Base-by-base conservation (phyloP, 495 filamentous ascomycete genomes). In the Penicillium canariense region DNA sequence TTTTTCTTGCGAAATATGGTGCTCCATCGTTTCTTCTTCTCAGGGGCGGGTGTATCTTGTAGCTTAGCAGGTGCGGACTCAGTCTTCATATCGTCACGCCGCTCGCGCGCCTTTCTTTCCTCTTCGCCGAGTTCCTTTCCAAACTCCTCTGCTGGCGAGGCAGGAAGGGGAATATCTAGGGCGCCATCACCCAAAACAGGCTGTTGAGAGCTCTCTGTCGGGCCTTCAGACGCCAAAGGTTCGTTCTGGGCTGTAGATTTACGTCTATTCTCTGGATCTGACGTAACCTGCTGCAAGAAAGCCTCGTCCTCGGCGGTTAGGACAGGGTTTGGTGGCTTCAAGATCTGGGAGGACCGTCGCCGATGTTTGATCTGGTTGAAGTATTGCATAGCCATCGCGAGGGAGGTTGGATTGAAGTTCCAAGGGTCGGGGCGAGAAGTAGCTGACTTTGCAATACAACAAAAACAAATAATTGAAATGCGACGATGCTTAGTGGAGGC, bases 281-380 rank as follows among this genome's bases (percentile, higher is more conserved):
- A 58, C 26, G 76, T 77, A 26, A 84, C 70, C 31, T 71, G 73
- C 11, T 70, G 72, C 17, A 86, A 61, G 56, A 82, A 85, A 20
- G 71, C 69, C 60, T 85, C 83, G 46, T 85, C 83, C 51, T 79
- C 77, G 18, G 75, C 62, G 8, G 70, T 79, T 9, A 86, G 60
- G 10, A 84, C 75, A 9, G 78, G 81, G 28, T 75, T 68, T 10
- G 74, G 71, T 14, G 68, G 50, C n/a, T 59, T 67, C 48, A 40
- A 26, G 59, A 67, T 57, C 50, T 63, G 57, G 17, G 68, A 63
- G 32, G 63, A 54, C 32, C 65, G 57, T 45, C 56, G 60, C 47
- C 69, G 58, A 63, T 63, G 62, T 63, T 72, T 60, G 40, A 68
- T 57, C 53, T 72, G 59, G 36, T 61, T 73, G 27, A 81, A 61